Evolutionary conservation across 202 grass and related monocot species (phyloP), one percentile per base, ranked within the genome.

Genomic region (Panicum virgatum): DNA sequence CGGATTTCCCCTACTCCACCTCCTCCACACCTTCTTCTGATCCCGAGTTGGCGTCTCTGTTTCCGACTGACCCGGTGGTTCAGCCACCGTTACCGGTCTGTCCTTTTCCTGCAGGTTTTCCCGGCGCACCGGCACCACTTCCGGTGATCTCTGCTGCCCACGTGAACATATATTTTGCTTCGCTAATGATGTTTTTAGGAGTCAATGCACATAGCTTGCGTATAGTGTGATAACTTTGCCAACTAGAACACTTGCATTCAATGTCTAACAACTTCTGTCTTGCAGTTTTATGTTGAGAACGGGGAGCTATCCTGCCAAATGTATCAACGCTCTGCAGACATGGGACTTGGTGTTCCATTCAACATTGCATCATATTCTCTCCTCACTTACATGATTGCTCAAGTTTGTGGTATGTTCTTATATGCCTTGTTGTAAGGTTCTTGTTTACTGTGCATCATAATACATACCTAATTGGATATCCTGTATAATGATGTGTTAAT

Each of bases 301-400:
- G 90, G 90, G 53, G 96, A 98, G 66, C 14, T 98, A 71, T 98
- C 92, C 25, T 98, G 96, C 69, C 96, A 95, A 80, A 98, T 98
- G 92, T 95, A 98, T 79, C 92, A 98, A 79, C 89, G 90, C 12
- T 98, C 96, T 54, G 96, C 96, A 45, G 96, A 98, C 42, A 93
- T 95, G 89, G 96, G 96, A 12, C 89, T 98, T 62, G 96, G 92
- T 47, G 89, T 98, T 63, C 91, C 94, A 86, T 97, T 97, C 79
- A 93, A 95, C 76, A 98, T 98, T 32, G 96, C 90, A 15, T 94
- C 92, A 0, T 97, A 94, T 82, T 92, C 94, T 43, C 90, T 98
- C 64, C 83, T 98, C 14, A 98, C 92, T 16, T 98, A 83, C 69
- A 94, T 98, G 86, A 87, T 98, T 50, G 92, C 95, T 32, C 92